These are phyloP conservation scores for Pleurotus pulmonarius DNA, from an alignment of 768 basidiomycete genomes.

Conservation along the genomic window DNA sequence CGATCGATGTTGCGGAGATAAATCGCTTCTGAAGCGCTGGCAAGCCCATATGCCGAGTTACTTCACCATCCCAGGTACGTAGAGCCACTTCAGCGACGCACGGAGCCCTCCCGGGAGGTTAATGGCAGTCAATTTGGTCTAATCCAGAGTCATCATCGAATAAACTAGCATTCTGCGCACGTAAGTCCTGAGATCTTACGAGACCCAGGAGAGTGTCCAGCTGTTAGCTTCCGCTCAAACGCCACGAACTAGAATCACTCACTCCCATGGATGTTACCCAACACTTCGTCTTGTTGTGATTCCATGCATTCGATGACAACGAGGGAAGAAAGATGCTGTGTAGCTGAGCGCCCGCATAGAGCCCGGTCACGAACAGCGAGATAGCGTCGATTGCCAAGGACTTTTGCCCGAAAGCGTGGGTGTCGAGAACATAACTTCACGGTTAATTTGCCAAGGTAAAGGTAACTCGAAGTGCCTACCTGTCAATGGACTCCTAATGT, in stretches of 20 bases:
- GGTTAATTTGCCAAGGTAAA: no score
- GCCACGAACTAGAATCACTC: neutral
- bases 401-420: no score
- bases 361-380: neutral
- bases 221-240: conserved; percentile 2
- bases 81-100: no score
- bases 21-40: neutral
- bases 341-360: neutral
- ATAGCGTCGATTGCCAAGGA: no score
- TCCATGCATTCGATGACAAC: conserved; percentile 2
- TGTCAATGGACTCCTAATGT: no score
- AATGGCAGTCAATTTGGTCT: no score
- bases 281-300: neutral
- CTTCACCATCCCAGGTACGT: no score
- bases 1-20: conserved; percentile 7
- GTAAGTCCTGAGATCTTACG: neutral
- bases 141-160: no score
- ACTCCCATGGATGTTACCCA: neutral
- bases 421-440: neutral
- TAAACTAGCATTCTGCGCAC: no score
- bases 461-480: no score
- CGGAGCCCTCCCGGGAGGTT: no score
- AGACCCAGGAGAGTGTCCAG: neutral
- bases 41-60: no score
- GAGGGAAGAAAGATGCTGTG: neutral